phyloP scores from a whole-genome alignment of 768 basidiomycete species.

The Tylopilus felleus region DNA sequence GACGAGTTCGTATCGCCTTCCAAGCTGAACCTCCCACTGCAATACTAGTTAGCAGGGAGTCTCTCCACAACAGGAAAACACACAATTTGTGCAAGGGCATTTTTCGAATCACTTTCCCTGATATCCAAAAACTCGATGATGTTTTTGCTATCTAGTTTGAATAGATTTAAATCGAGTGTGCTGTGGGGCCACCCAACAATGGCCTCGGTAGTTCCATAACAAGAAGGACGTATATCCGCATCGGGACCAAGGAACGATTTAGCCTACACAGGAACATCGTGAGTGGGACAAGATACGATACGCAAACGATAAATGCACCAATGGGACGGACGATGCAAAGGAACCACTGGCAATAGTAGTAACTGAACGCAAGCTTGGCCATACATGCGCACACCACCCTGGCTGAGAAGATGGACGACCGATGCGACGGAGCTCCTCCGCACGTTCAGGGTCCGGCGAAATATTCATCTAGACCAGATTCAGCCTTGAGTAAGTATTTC shows the following conservation, averaged over 20 bases:
- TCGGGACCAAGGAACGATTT: background rate
- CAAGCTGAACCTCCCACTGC: slow-evolving; percentile 18
- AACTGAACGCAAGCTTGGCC: slow-evolving; percentile 14
- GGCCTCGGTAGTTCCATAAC: slow-evolving; percentile 5
- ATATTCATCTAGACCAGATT: background rate
- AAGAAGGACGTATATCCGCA: background rate
- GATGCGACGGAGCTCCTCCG: slow-evolving; percentile 9
- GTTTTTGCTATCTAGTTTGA: background rate
- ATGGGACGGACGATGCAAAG: slow-evolving; percentile 8
- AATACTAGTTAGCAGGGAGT: background rate
- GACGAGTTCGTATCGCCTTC: slow-evolving; percentile 18
- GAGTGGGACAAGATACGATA: background rate
- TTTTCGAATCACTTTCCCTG: background rate
- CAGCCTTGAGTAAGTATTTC: background rate
- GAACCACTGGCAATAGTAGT: slow-evolving; percentile 7
- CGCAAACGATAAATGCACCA: slow-evolving; percentile 3
- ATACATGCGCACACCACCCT: slow-evolving; percentile 13
- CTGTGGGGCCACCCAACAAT: slow-evolving; percentile 5
- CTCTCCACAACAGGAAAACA: background rate
- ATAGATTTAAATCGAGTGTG: slow-evolving; percentile 7
- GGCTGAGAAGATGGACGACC: slow-evolving; percentile 14
- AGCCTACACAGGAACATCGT: slow-evolving; percentile 1
- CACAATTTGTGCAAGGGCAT: slow-evolving; percentile 1
- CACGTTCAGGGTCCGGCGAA: slow-evolving; percentile 5
- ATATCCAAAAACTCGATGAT: slow-evolving; percentile 21